Evolutionary conservation across 371 early-diverging fungal species (phyloP).

Genomic region (Mucor piriformis): DNA sequence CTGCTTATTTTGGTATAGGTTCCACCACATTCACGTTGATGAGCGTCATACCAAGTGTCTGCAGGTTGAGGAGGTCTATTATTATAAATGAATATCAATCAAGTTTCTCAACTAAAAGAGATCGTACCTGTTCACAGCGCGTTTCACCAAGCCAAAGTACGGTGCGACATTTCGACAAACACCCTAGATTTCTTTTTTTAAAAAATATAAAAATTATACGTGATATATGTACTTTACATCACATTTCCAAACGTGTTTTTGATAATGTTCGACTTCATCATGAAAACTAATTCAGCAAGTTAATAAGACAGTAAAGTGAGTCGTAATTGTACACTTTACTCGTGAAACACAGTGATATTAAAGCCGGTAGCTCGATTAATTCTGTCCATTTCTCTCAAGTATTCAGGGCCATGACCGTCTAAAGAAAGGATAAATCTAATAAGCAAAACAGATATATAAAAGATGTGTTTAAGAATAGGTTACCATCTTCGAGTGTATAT

Average conservation of each 20-base stretch:
- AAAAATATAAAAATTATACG: background rate
- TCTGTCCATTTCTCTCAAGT: slow-evolving; percentile 48
- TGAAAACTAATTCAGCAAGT: slow-evolving; percentile 41
- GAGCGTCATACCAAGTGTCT: slow-evolving; percentile 65
- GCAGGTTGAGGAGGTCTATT: slow-evolving; percentile 66
- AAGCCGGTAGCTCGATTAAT: slow-evolving; percentile 58
- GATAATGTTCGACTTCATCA: slow-evolving; percentile 66
- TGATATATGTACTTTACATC: slow-evolving; percentile 35
- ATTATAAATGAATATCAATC: background rate
- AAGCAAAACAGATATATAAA: too few species aligned
- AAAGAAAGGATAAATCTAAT: too few species aligned
- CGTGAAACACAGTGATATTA: slow-evolving; percentile 66
- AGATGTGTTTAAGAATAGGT: too few species aligned
- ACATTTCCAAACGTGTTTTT: slow-evolving; percentile 70
- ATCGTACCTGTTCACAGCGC: slow-evolving; percentile 67
- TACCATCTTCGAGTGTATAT: slow-evolving; percentile 49
- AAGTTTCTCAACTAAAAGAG: background rate
- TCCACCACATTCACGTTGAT: slow-evolving; percentile 64
- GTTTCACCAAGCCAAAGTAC: slow-evolving; percentile 61
- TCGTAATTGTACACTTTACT: slow-evolving; percentile 17
- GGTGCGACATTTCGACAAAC: slow-evolving; percentile 61
- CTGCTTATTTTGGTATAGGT: slow-evolving; percentile 59
- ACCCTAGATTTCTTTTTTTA: slow-evolving; percentile 29
- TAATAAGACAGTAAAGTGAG: background rate
- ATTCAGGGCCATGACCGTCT: slow-evolving; percentile 61